phyloP scores from a whole-genome alignment of 2,329 filamentous ascomycete species.

The Nakataea oryzae region DNA sequence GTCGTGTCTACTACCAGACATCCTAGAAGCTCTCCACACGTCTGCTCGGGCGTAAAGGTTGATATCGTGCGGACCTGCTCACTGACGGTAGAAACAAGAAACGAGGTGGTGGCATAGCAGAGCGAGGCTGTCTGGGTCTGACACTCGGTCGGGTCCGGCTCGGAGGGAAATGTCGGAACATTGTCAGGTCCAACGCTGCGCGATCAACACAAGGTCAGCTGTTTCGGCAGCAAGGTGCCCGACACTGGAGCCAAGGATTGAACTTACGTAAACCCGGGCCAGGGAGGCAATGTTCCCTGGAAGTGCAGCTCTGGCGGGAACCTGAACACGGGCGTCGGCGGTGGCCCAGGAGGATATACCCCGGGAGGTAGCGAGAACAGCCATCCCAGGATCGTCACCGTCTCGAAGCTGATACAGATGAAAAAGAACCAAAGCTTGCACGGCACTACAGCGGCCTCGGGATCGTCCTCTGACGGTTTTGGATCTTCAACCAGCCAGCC shows the following conservation, averaged over 20 bases:
- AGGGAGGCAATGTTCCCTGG: background rate
- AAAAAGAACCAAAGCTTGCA: background rate
- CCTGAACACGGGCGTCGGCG: background rate
- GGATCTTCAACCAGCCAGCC: background rate
- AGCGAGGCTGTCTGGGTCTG: background rate
- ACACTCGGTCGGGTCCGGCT: background rate
- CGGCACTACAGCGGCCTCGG: background rate
- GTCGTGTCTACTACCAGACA: background rate
- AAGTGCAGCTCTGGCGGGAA: background rate
- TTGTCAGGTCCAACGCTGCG: background rate
- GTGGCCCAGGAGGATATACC: background rate
- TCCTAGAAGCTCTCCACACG: background rate
- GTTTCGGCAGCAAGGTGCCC: background rate
- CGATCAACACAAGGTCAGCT: background rate
- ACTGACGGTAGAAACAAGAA: background rate
- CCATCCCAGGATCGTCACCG: background rate
- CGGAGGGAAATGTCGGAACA: background rate
- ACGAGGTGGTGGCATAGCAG: slow-evolving; percentile 1
- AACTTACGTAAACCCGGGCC: background rate
- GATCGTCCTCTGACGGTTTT: background rate
- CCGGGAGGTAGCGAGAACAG: background rate
- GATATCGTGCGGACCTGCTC: background rate
- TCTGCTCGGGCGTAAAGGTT: background rate
- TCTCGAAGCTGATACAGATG: background rate
- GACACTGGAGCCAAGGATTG: background rate